Base-by-base conservation (phyloP, 352 stramenopile genomes). In the Pythium plurisporium region DNA sequence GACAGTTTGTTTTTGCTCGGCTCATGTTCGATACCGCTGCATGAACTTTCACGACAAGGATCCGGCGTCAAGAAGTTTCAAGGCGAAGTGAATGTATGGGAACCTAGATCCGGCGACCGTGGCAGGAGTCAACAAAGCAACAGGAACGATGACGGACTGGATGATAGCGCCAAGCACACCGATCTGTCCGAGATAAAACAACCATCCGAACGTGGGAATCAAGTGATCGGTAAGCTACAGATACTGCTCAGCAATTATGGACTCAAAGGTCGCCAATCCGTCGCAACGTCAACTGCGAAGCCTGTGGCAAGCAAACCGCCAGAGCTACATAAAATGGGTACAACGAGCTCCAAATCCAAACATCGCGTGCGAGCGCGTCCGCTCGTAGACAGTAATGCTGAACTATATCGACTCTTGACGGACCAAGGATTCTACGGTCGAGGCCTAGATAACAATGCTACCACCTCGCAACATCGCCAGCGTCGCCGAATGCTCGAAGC, bases 1-100 rank as follows among this genome's bases (percentile, higher is more conserved):
- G 87, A 98, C 22, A 95, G 81, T 53, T 67, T 97, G 38, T 89
- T 98, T 52, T 78, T 84, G 42, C 43, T 98, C 0, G 94, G 93
- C 0, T 94, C 87, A 8, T 81, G 89, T 27, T 69, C 73, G 0
- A 67, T 98, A 25, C 89, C 91, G 22, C 65, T 98, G 2, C 75
- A 88, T n/a, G 76, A 87, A 48, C 59, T 98, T 2, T 62, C 98
- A 56, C 82, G 93, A 1, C 93, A 98, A 76, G 88, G 94, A 7
- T 76, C 73, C n/a, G 74, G 71, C 1, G 73, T 95, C 10, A 91
- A 92, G 57, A 98, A 98, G 59, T 86, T 89, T 48, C 86, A 96
- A 51, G 77, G 80, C 3, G 91, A 97, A 71, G 65, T 84, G 0
- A 79, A 88, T 20, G 30, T 68, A 4, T 67, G 31, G 31, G 50